A percentile compares a stretch with the other conserved stretches of the same genome.
These are phyloP conservation scores for Citrus reticulata DNA, from an alignment of 345 rosid genomes.

Conservation along the genomic window DNA sequence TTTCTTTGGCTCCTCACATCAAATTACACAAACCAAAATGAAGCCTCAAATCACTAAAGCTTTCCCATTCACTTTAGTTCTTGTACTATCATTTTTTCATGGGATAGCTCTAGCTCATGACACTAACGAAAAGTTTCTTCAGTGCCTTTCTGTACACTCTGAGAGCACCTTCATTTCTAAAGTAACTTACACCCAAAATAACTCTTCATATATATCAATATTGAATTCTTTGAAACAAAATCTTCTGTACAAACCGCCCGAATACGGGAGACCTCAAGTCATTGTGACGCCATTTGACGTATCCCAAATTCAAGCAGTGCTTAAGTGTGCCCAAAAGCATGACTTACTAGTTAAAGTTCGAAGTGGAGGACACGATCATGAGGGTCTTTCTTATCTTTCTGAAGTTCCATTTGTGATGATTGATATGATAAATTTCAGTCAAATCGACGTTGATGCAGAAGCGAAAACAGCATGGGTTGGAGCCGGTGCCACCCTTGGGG, in stretches of 20 bases:
- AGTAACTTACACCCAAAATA: not conserved
- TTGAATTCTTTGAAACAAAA: conserved; percentile 1
- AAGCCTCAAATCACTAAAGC: not conserved
- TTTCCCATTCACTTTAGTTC: not conserved
- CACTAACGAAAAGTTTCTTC: not conserved
- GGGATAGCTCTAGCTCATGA: not conserved
- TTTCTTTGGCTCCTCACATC: not conserved
- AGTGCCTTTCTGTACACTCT: not conserved
- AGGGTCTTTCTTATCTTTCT: no score
- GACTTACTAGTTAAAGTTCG: no score
- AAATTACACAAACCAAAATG: not conserved
- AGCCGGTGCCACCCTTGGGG: no score
- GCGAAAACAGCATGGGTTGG: no score
- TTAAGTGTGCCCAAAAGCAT: no score
- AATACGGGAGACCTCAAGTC: conserved; percentile 1
- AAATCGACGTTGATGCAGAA: no score
- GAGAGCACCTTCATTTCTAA: not conserved
- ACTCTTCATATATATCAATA: conserved; percentile 3
- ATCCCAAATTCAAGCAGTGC: not conserved
- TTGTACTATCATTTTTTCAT: not conserved
- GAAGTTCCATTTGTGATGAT: no score
- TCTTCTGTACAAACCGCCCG: not conserved
- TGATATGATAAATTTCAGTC: no score
- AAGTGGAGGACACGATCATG: no score
- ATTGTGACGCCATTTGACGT: not conserved